phyloP scores from a whole-genome alignment of 208 protist genomes.

The Trypanosoma cruzi region DNA sequence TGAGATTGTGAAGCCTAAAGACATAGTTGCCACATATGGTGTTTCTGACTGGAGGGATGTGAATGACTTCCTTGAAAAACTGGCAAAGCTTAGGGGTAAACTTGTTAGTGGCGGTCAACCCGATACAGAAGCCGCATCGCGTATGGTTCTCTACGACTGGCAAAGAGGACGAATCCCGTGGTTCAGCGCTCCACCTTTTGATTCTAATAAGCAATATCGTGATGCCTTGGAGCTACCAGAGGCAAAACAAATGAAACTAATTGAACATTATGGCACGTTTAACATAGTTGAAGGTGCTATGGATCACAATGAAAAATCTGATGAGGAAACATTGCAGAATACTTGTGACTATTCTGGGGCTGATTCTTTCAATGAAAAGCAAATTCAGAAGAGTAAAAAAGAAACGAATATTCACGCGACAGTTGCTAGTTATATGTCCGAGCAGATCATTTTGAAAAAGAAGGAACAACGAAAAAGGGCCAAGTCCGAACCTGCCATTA shows the following conservation, averaged over 20 bases:
- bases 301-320: constrained; percentile 28
- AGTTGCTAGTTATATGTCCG: constrained; percentile 53
- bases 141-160: constrained; percentile 98
- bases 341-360: constrained; percentile 4
- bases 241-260: constrained; percentile 86
- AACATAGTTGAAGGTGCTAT: constrained; percentile 85
- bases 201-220: constrained; percentile 89
- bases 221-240: constrained; percentile 67
- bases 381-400: constrained; percentile 9
- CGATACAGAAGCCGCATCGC: constrained; percentile 94
- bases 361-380: constrained; percentile 1
- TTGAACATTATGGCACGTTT: constrained; percentile 85
- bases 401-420: constrained; percentile 38
- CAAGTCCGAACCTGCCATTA: constrained; percentile 5
- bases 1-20: constrained; percentile 94
- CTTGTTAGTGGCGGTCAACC: constrained; percentile 95
- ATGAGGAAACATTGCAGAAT: constrained; percentile 7
- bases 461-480: constrained; percentile 44
- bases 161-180: constrained; percentile 97
- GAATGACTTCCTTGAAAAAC: constrained; percentile 97
- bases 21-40: constrained; percentile 96
- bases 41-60: constrained; percentile 93
- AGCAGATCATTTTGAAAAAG: constrained; percentile 50
- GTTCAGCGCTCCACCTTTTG: constrained; percentile 94
- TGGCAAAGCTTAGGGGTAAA: constrained; percentile 95